phyloP scores from a whole-genome alignment of 2,329 filamentous ascomycete genomes.

The Penicillium verrucosum region DNA sequence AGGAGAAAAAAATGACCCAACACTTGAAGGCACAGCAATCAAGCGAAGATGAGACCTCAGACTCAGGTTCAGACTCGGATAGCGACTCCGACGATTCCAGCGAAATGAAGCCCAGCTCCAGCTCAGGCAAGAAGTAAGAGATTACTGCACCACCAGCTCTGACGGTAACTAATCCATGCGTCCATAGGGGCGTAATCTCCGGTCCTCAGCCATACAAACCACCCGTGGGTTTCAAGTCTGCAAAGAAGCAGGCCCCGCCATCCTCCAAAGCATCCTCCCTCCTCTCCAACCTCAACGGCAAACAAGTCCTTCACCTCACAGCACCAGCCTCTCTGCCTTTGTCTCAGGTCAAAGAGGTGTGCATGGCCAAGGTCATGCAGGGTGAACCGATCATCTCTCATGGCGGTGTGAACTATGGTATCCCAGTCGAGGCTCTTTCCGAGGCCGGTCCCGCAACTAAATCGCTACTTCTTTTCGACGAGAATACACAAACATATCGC shows the following conservation, averaged over 20 bases:
- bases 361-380: slow-evolving; percentile 39
- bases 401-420: slow-evolving; percentile 43
- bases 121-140: slow-evolving; percentile 20
- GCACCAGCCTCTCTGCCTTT: slow-evolving; percentile 46
- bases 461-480: slow-evolving; percentile 37
- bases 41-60: slow-evolving; percentile 18
- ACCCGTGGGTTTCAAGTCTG: slow-evolving; percentile 43
- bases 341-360: slow-evolving; percentile 45
- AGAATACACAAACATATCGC: slow-evolving; percentile 35
- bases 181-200: slow-evolving; percentile 20
- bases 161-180: not conserved
- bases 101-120: slow-evolving; percentile 19
- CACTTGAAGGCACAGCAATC: slow-evolving; percentile 20
- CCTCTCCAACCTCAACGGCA: slow-evolving; percentile 41
- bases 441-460: slow-evolving; percentile 31
- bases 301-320: slow-evolving; percentile 50
- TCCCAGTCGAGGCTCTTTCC: slow-evolving; percentile 33
- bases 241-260: slow-evolving; percentile 32
- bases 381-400: slow-evolving; percentile 43
- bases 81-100: slow-evolving; percentile 18
- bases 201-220: slow-evolving; percentile 40
- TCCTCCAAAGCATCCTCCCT: slow-evolving; percentile 34
- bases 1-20: slow-evolving; percentile 21
- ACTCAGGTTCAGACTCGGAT: slow-evolving; percentile 18
- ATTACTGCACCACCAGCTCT: too few species aligned